Conservation (phyloP, 1,139 yeast genomes). For the Diutina siamensis region DNA sequence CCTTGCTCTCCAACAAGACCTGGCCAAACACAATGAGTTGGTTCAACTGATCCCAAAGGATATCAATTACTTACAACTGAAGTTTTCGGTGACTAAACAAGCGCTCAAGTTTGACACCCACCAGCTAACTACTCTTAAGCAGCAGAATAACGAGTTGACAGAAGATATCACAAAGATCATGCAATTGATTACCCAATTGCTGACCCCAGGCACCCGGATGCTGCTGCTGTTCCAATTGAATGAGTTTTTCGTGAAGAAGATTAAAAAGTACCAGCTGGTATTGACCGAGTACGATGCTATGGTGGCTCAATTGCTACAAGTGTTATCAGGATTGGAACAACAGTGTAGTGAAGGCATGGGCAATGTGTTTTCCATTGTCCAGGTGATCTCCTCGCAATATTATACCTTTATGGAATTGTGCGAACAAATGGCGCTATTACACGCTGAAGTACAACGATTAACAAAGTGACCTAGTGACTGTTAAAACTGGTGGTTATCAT, state of each 20-base stretch:
- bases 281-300: slow-evolving; percentile 66
- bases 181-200: slow-evolving; percentile 51
- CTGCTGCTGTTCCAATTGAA: slow-evolving; percentile 42
- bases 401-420: slow-evolving; percentile 82
- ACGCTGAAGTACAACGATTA: slow-evolving; percentile 40
- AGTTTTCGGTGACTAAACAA: slow-evolving; percentile 53
- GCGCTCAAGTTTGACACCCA: slow-evolving; percentile 41
- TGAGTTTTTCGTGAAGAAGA: slow-evolving; percentile 39
- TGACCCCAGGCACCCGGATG: slow-evolving; percentile 56
- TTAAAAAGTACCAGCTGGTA: slow-evolving; percentile 55
- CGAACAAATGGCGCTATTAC: slow-evolving; percentile 80
- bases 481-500: no score
- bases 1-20: slow-evolving; percentile 60
- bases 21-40: slow-evolving; percentile 53
- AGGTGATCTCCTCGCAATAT: slow-evolving; percentile 73
- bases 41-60: slow-evolving; percentile 80
- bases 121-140: slow-evolving; percentile 25
- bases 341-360: slow-evolving; percentile 36
- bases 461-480: no score
- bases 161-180: slow-evolving; percentile 62
- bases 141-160: slow-evolving; percentile 44
- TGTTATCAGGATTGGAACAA: slow-evolving; percentile 30
- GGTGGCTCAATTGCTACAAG: slow-evolving; percentile 57
- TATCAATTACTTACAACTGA: slow-evolving; percentile 56
- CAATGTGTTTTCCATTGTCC: slow-evolving; percentile 44